Evolutionary conservation across 305 asterid genomes (phyloP).

Genomic region (Fraxinus dipetala): DNA sequence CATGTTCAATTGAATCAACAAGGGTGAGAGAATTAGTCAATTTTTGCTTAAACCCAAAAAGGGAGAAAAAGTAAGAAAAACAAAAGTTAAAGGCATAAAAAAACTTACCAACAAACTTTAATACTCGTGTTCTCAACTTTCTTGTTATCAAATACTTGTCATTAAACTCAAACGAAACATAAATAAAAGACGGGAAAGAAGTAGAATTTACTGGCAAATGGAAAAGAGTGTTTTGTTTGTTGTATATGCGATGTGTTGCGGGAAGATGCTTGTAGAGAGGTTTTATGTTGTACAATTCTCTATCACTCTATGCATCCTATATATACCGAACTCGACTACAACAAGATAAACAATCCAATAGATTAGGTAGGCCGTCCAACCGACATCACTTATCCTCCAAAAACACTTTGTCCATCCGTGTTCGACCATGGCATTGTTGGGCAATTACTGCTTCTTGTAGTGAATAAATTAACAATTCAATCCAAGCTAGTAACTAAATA

Average conservation of each 20-base stretch:
- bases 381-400: slow-evolving; percentile 60
- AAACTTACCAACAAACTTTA: too few species aligned
- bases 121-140: neutral
- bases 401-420: slow-evolving; percentile 81
- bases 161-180: neutral
- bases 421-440: slow-evolving; percentile 54
- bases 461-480: too few species aligned
- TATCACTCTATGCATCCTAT: slow-evolving; percentile 77
- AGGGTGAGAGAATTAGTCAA: neutral
- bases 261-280: slow-evolving; percentile 88
- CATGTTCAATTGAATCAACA: neutral
- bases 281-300: slow-evolving; percentile 72
- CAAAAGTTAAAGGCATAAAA: too few species aligned
- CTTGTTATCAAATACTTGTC: neutral
- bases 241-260: slow-evolving; percentile 85
- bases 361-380: slow-evolving; percentile 48
- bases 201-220: slow-evolving; percentile 69
- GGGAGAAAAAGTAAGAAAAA: neutral
- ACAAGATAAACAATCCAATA: slow-evolving; percentile 56
- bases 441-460: too few species aligned
- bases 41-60: neutral
- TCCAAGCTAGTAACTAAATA: too few species aligned
- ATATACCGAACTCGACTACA: slow-evolving; percentile 80
- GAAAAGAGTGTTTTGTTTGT: slow-evolving; percentile 97
- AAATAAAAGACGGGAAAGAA: slow-evolving; percentile 5